phyloP scores from a whole-genome alignment of 495 filamentous ascomycete genomes.

The Lasiosphaeria ovina region DNA sequence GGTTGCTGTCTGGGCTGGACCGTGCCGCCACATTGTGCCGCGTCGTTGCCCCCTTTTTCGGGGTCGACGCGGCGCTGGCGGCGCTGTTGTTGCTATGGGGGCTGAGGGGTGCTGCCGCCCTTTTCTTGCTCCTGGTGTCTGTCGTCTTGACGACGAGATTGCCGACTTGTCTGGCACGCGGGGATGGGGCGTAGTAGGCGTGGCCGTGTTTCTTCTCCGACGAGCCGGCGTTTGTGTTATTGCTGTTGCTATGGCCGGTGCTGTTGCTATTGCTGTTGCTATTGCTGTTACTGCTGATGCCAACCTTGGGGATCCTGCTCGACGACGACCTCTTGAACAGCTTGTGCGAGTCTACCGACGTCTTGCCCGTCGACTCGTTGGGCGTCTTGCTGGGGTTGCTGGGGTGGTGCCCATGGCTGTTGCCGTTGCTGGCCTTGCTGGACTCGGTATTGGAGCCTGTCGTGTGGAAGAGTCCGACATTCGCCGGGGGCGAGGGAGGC shows the following conservation, averaged over 20 bases:
- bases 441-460: slow-evolving; percentile 16
- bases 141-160: no score
- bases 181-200: slow-evolving; percentile 1
- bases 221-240: neutral
- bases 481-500: neutral
- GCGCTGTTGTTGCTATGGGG: no score
- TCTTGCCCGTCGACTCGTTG: slow-evolving; percentile 36
- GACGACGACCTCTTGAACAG: neutral
- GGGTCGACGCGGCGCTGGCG: no score
- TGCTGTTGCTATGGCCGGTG: slow-evolving; percentile 12
- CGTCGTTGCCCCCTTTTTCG: no score
- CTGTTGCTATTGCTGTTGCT: slow-evolving; percentile 2
- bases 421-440: slow-evolving; percentile 17
- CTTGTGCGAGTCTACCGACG: slow-evolving; percentile 35
- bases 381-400: slow-evolving; percentile 9
- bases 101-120: no score
- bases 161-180: no score
- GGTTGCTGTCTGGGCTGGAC: slow-evolving; percentile 31
- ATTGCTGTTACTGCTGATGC: neutral
- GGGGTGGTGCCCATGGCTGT: slow-evolving; percentile 1
- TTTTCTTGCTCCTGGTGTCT: no score
- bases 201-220: slow-evolving; percentile 4
- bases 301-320: neutral
- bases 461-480: slow-evolving; percentile 4
- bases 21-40: slow-evolving; percentile 20